Conservation (phyloP, 208 protist genomes). For the Trypanosoma rangeli region DNA sequence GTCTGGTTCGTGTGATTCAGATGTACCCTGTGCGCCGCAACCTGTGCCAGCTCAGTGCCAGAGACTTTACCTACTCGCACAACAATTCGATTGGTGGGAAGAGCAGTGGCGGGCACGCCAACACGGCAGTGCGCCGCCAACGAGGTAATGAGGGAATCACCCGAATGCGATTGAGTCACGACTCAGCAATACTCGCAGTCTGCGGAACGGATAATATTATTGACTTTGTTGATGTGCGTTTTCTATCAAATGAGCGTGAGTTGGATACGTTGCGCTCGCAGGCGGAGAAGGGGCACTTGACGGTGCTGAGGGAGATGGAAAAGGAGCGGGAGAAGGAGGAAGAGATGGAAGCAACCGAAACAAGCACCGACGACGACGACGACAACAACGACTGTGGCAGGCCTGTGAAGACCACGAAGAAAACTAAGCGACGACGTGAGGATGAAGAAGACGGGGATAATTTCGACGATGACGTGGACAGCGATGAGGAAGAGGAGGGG, state of each 20-base stretch:
- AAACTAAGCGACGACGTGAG: constrained; percentile 10
- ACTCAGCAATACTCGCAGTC: constrained; percentile 76
- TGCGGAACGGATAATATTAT: constrained; percentile 79
- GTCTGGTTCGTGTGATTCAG: constrained; percentile 83
- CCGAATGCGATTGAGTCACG: constrained; percentile 73
- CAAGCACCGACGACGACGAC: constrained; percentile 14
- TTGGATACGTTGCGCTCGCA: constrained; percentile 73
- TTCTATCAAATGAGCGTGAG: constrained; percentile 73
- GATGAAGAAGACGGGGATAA: neutral
- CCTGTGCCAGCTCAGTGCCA: constrained; percentile 85
- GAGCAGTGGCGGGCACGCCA: constrained; percentile 28
- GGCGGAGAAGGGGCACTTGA: constrained; percentile 77
- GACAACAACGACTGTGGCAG: constrained; percentile 15
- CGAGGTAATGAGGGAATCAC: constrained; percentile 74
- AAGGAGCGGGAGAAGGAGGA: constrained; percentile 45
- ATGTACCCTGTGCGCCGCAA: constrained; percentile 88
- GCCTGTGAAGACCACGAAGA: constrained; percentile 1
- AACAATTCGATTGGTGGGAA: constrained; percentile 36
- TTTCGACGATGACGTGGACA: constrained; percentile 3
- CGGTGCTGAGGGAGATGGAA: constrained; percentile 68
- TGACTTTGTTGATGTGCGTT: constrained; percentile 89
- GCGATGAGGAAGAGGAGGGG: constrained; percentile 12
- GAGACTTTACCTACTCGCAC: constrained; percentile 83
- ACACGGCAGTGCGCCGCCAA: constrained; percentile 28
- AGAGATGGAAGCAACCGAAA: constrained; percentile 20